Evolutionary conservation across 176 grass and related monocot species (phyloP), one percentile per base, ranked within the genome.

Genomic region (Hsuehochloa calcarea): DNA sequence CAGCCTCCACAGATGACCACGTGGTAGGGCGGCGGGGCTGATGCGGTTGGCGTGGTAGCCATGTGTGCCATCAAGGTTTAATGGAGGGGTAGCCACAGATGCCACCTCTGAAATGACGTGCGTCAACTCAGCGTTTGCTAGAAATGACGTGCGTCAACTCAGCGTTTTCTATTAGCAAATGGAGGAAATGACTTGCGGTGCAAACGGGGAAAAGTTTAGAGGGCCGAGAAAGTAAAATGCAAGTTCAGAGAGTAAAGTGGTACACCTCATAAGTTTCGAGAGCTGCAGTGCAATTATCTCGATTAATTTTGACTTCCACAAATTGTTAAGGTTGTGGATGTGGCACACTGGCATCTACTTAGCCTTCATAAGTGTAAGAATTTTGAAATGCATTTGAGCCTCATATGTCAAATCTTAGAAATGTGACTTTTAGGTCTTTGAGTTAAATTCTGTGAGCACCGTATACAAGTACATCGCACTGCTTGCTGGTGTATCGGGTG

Each of bases 1-100:
- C 89, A 91, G 3, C 91, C 95, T 43, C 95, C 95, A 77, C 91
- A 98, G 31, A 98, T 84, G 11, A 95, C 87, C 64, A 98, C 87
- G 78, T 84, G 90, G 34, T 85, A 84, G 9, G 83, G 78, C 55
- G 84, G 62, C 6, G 6, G 6, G 39, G 5, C 6, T 41, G 6
- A 41, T 3, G 22, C 3, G 31, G 89, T 25, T 16, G 70, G 60
- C 5, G 60, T n/a, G 23, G 68, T 22, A 14, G 88, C 81, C 74
- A 86, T 81, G 45, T 61, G 49, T 17, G 69, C 11, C 68, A 62
- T 8, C 26, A 62, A 12, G 39, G 39, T 41, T 41, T 41, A 41
- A 41, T 41, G 6, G 39, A 41, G 6, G 39, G 39, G 6, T 6
- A 41, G 0, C 6, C 39, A 41, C 39, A 8, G 0, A 41, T 41